A percentile compares a stretch with the other conserved stretches of the same genome.
These are phyloP conservation scores for Neophaeococcomyces mojaviensis DNA, from an alignment of 2,329 filamentous ascomycete genomes.

Conservation along the genomic window DNA sequence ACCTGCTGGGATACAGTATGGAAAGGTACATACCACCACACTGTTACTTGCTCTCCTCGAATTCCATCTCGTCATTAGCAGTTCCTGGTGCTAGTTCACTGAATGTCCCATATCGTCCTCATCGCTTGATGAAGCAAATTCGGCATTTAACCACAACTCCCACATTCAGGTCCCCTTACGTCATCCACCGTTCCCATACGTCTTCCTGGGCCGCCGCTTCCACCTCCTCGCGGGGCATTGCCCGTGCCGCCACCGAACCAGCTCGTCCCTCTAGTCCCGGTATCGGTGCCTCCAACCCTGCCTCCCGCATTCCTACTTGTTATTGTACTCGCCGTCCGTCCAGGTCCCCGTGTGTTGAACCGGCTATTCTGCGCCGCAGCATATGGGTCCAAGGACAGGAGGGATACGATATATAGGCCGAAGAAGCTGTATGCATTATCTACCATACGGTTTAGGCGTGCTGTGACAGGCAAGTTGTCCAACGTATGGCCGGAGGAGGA, in stretches of 20 bases:
- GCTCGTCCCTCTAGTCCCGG: slow-evolving; percentile 10
- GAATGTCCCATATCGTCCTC: too few relatives aligned
- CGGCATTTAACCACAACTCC: slow-evolving; percentile 33
- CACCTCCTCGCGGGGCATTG: slow-evolving; percentile 26
- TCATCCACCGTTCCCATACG: slow-evolving; percentile 41
- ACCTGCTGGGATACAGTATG: too few relatives aligned
- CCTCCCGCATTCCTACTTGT: slow-evolving; percentile 24
- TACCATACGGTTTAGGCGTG: slow-evolving; percentile 35
- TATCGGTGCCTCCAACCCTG: slow-evolving; percentile 12
- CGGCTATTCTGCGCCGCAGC: slow-evolving; percentile 37
- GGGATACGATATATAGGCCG: slow-evolving; percentile 41
- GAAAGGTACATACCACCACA: too few relatives aligned
- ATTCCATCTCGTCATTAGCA: too few relatives aligned
- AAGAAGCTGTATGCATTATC: slow-evolving; percentile 40
- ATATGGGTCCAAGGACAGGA: slow-evolving; percentile 43
- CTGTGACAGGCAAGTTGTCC: slow-evolving; percentile 37
- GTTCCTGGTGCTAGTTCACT: too few relatives aligned
- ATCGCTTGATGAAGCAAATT: background rate
- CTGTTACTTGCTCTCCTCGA: too few relatives aligned
- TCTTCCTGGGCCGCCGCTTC: slow-evolving; percentile 28
- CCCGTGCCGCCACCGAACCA: slow-evolving; percentile 24
- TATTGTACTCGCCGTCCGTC: slow-evolving; percentile 24
- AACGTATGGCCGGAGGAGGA: background rate
- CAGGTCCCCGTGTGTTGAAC: slow-evolving; percentile 35
- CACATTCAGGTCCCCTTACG: slow-evolving; percentile 41